Evolutionary conservation across 1,284 basidiomycete genomes (phyloP), one percentile per base, ranked within the genome.

Genomic region (Fistulinella cinereoalba): DNA sequence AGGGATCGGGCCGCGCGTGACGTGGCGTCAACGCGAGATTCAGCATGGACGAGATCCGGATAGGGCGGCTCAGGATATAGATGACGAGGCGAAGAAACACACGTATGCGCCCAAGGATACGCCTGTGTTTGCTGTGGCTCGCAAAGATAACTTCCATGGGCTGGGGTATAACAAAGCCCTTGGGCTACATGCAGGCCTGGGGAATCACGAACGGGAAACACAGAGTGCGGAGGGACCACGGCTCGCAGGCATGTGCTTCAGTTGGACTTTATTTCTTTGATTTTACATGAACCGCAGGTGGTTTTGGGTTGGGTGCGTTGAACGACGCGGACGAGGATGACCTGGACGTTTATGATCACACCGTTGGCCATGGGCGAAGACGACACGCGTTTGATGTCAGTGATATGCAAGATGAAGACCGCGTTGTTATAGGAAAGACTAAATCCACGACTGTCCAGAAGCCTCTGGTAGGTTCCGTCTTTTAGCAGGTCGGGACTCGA

Each of bases 271-370:
- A 48, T 19, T 21, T 23, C 16, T 9, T 19, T 37, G 4, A 13
- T 23, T 37, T 51, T 22, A 52, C 16, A n/a, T 34, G 18, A 29
- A 46, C 23, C 43, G 28, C 12, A 88, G 88, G 83, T 58, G 88
- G 88, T 0, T 92, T 92, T 58, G 91, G 91, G 22, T 71, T 93
- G 5, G 89, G 89, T n/a, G 89, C 85, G 1, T 66, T 90, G 34
- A 92, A 93, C 58, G 87, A 91, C 46, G 88, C 86, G 0, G 92
- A 93, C 37, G 91, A 95, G 44, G 92, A 95, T 58, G 92, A 96
- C 57, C 56, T 92, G 22, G 92, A 94, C 57, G 76, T 94, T 1
- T 96, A 96, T 58, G 86, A 89, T 55, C 68, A 68, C 37, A 46
- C 66, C 34, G 33, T 56, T 31, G 51, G 64, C 29, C 56, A 58